Base-by-base conservation (phyloP, 2,329 filamentous ascomycete genomes). In the Chrysoporthe deuterocubensis region DNA sequence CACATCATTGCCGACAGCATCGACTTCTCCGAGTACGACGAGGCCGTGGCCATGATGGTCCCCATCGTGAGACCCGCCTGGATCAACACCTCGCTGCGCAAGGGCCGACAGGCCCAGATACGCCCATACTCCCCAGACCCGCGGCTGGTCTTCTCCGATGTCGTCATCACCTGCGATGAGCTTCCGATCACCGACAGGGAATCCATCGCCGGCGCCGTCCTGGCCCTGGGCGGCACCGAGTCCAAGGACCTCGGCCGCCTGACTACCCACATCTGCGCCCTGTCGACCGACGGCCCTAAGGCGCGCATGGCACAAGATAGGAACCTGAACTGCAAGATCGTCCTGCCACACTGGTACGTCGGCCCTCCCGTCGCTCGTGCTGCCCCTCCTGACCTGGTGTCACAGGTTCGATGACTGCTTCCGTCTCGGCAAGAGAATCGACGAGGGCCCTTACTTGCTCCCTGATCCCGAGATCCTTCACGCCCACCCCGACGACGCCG, bases 401-500 rank as follows among this genome's bases (percentile, higher is more conserved):
- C 32, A 50, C 40, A 94, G 92, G 94, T 97, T 99, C 76, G 95
- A 98, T 73, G 95, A 97, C 77, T 99, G 96, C 79, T 87, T 99
- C 72, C 96, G 92, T 78, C 87, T 99, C 40, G 94, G 95, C 62
- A 94, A 93, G 78, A 89, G 92, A 68, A 97, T 99, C 73, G 91
- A 93, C 73, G 96, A 99, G 77, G 82, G 84, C 7, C 96, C 96
- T 0, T 99, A 99, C 76, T 81, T 88, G 26, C 84, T 98, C 1
- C 96, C 96, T 1, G 85, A 98, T 71, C 92, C 96, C 1, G 93
- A 96, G 71, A 92, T 97, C 44, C 82, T 97, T n/a, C 84, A 82
- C 50, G 83, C 82, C 56, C 80, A 82, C 7, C 80, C 86, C 26
- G 83, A 89, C 68, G 85, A 87, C 61, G 80, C 83, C 3, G 79